Evolutionary conservation across 169 alveolate genomes (phyloP).

Genomic region (Cryptosporidium sp.): DNA sequence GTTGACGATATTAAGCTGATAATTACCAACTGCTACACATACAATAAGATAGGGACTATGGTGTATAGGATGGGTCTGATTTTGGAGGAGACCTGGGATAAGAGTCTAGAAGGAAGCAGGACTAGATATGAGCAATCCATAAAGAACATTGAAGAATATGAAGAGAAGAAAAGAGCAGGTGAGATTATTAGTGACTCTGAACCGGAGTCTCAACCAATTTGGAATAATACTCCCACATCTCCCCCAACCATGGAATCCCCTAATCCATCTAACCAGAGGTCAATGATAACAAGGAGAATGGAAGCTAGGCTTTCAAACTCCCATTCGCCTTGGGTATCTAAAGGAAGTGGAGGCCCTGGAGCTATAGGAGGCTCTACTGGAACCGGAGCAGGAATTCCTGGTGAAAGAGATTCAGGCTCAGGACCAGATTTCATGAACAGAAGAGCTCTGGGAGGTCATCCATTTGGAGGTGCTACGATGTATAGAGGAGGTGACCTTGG

Average conservation of each 20-base stretch:
- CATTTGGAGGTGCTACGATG: background rate
- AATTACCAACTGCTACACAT: slow-evolving; percentile 88
- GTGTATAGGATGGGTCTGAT: slow-evolving; percentile 71
- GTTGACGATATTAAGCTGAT: slow-evolving; percentile 89
- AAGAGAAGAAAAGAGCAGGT: slow-evolving; percentile 59
- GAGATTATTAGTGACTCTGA: slow-evolving; percentile 68
- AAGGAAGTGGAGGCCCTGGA: background rate
- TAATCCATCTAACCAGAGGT: slow-evolving; percentile 62
- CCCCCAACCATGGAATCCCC: slow-evolving; percentile 71
- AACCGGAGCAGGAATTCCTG: background rate
- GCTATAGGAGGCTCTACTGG: background rate
- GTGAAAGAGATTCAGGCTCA: slow-evolving; percentile 11
- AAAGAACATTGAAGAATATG: slow-evolving; percentile 51
- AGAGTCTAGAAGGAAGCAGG: slow-evolving; percentile 53
- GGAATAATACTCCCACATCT: slow-evolving; percentile 61
- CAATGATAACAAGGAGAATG: slow-evolving; percentile 73
- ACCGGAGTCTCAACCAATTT: slow-evolving; percentile 50
- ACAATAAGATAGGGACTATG: slow-evolving; percentile 83
- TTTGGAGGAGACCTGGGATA: slow-evolving; percentile 73
- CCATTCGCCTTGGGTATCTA: slow-evolving; percentile 39
- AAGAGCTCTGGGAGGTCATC: slow-evolving; percentile 11
- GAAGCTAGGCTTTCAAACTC: slow-evolving; percentile 58
- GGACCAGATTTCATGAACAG: slow-evolving; percentile 1
- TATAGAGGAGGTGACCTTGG: slow-evolving; percentile 12
- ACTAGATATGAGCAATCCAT: slow-evolving; percentile 56